These are phyloP conservation scores for Lactarius deliciosus DNA, from an alignment of 768 basidiomycete species.

Conservation along the genomic window DNA sequence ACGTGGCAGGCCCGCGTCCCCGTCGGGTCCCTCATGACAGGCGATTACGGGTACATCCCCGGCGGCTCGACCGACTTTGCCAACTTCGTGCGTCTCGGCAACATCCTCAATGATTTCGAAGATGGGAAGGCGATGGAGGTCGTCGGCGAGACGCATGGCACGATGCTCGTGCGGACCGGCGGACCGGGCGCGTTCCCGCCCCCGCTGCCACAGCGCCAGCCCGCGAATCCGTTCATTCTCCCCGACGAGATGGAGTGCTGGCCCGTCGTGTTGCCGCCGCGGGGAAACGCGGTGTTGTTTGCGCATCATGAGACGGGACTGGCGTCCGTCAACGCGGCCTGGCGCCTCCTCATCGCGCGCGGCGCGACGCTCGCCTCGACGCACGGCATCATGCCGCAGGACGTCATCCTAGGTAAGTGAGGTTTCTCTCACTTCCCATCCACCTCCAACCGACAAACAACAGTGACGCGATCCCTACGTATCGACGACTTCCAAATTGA, in stretches of 20 bases:
- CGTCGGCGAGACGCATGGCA: constrained; percentile 20
- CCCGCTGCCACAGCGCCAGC: constrained; percentile 6
- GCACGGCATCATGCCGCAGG: constrained; percentile 24
- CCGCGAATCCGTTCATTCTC: constrained; percentile 13
- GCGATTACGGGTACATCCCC: constrained; percentile 27
- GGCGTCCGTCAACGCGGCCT: constrained; percentile 23
- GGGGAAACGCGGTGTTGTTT: constrained; percentile 18
- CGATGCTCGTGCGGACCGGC: constrained; percentile 15
- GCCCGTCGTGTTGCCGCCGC: constrained; percentile 24
- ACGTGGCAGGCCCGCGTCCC: constrained; percentile 25
- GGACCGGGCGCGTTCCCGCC: constrained; percentile 4
- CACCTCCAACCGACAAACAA: too few species aligned
- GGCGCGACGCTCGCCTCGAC: constrained; percentile 18
- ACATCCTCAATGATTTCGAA: constrained; percentile 7
- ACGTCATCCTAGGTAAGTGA: constrained; percentile 21
- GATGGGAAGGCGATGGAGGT: constrained; percentile 8
- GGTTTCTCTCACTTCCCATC: background rate
- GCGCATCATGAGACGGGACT: constrained; percentile 21
- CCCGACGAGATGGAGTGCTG: constrained; percentile 26
- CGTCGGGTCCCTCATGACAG: constrained; percentile 9
- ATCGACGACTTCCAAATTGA: constrained; percentile 21
- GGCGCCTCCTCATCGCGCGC: constrained; percentile 19
- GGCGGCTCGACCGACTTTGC: constrained; percentile 19
- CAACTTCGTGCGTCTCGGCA: constrained; percentile 25
- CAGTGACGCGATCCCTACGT: constrained; percentile 23